phyloP scores from a whole-genome alignment of 768 basidiomycete species.

The Tylopilus vinaceipallidus region DNA sequence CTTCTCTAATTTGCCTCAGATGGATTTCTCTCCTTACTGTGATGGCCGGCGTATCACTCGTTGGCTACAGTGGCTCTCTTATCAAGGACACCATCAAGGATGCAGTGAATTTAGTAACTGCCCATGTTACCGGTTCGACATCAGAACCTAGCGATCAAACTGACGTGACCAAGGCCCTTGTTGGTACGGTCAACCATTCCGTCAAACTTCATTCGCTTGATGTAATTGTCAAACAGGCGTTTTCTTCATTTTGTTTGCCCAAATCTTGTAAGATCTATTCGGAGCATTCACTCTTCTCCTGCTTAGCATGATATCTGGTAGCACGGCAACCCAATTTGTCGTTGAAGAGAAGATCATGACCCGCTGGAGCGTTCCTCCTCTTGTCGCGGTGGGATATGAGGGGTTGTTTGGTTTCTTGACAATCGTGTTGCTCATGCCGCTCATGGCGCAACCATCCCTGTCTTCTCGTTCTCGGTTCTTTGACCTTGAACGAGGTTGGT shows the following conservation, averaged over 20 bases:
- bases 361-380: conserved; percentile 80
- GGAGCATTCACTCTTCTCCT: background rate
- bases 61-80: conserved; percentile 88
- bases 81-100: conserved; percentile 71
- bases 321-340: conserved; percentile 90
- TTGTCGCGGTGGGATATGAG: conserved; percentile 93
- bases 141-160: conserved; percentile 51
- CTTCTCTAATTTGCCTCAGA: conserved; percentile 38
- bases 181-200: conserved; percentile 46
- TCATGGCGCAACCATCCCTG: conserved; percentile 71
- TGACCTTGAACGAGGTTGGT: conserved; percentile 86
- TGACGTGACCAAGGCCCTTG: conserved; percentile 66
- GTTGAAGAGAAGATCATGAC: conserved; percentile 96
- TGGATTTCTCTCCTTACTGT: conserved; percentile 91
- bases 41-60: conserved; percentile 78
- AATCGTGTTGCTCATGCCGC: conserved; percentile 74
- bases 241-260: conserved; percentile 89
- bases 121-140: conserved; percentile 30
- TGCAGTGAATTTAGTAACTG: conserved; percentile 23
- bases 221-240: conserved; percentile 54
- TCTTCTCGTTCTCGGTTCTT: conserved; percentile 69
- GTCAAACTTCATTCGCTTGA: conserved; percentile 16
- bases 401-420: conserved; percentile 87
- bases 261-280: conserved; percentile 71
- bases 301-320: conserved; percentile 30